Conservation (phyloP, 2,329 filamentous ascomycete species). For the Ramichloridium luteum region DNA sequence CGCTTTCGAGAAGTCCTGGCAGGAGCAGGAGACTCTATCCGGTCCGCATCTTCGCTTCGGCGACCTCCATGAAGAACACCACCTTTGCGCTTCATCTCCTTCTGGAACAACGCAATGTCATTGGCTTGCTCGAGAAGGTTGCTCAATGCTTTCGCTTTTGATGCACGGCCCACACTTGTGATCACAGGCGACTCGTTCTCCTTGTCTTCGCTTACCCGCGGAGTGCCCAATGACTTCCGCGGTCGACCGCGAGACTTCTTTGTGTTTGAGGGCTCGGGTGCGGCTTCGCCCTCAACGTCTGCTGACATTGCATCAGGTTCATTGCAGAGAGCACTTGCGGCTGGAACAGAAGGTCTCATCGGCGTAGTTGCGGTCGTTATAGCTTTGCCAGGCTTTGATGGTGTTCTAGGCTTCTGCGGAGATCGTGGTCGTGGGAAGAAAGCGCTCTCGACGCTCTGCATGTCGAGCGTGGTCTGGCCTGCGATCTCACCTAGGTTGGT, state of each 20-base stretch:
- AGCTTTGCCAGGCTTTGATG: constrained; percentile 11
- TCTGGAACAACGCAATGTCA: constrained; percentile 83
- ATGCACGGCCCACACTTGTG: constrained; percentile 62
- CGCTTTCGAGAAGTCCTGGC: constrained; percentile 22
- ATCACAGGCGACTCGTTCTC: constrained; percentile 74
- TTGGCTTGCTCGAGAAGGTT: constrained; percentile 64
- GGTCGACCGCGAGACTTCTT: constrained; percentile 21
- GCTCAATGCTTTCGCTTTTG: constrained; percentile 72
- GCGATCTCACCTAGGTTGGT: constrained; percentile 91
- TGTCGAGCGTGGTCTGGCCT: constrained; percentile 74
- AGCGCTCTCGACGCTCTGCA: constrained; percentile 57
- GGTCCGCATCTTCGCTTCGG: constrained; percentile 31
- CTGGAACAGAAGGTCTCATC: constrained; percentile 11
- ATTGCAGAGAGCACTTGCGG: constrained; percentile 9
- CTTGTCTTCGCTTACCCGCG: constrained; percentile 41
- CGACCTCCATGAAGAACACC: constrained; percentile 50
- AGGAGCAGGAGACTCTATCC: constrained; percentile 22
- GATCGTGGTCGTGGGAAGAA: constrained; percentile 38
- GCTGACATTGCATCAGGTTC: constrained; percentile 1
- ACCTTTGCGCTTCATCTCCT: constrained; percentile 74
- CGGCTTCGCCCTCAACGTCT: constrained; percentile 6
- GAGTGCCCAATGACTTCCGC: constrained; percentile 19
- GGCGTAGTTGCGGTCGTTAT: constrained; percentile 2
- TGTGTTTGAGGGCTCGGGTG: constrained; percentile 11
- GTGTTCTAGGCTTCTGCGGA: constrained; percentile 14